A percentile compares a stretch with the other conserved stretches of the same genome.
Conservation (phyloP, 1,284 basidiomycete genomes). For the Cutaneotrichosporon daszewskae region DNA sequence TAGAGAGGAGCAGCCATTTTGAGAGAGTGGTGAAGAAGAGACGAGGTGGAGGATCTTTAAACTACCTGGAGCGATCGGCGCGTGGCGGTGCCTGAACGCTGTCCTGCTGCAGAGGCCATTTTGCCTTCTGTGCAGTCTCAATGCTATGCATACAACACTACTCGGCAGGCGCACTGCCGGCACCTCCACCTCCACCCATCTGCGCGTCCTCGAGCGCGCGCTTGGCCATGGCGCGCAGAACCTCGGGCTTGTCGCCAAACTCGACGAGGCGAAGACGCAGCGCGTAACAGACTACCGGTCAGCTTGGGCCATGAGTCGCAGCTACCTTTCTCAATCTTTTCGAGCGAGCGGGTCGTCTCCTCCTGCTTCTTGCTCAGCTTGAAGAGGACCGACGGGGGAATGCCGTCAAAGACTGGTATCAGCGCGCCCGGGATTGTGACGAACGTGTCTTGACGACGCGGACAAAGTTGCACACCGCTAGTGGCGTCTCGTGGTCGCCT, state of each 20-base stretch:
- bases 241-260: slow-evolving; percentile 46
- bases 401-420: slow-evolving; percentile 33
- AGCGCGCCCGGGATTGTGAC: neutral
- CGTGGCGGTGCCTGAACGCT: no score
- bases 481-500: slow-evolving; percentile 65
- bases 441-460: slow-evolving; percentile 61
- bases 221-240: slow-evolving; percentile 42
- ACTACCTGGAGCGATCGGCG: no score
- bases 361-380: slow-evolving; percentile 78
- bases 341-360: slow-evolving; percentile 75
- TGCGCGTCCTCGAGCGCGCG: slow-evolving; percentile 43
- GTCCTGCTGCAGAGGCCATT: no score
- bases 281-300: slow-evolving; percentile 44
- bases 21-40: neutral
- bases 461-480: slow-evolving; percentile 68
- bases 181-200: slow-evolving; percentile 15
- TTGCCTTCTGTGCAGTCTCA: no score
- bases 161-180: neutral
- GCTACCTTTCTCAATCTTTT: slow-evolving; percentile 91
- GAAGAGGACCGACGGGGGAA: slow-evolving; percentile 25
- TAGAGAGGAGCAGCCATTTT: slow-evolving; percentile 8
- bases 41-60: neutral
- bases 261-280: slow-evolving; percentile 43
- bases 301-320: neutral
- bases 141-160: neutral